A percentile compares a stretch with the other conserved stretches of the same genome.
Evolutionary conservation across 345 rosid genomes (phyloP).

Genomic region (Populus deltoides): DNA sequence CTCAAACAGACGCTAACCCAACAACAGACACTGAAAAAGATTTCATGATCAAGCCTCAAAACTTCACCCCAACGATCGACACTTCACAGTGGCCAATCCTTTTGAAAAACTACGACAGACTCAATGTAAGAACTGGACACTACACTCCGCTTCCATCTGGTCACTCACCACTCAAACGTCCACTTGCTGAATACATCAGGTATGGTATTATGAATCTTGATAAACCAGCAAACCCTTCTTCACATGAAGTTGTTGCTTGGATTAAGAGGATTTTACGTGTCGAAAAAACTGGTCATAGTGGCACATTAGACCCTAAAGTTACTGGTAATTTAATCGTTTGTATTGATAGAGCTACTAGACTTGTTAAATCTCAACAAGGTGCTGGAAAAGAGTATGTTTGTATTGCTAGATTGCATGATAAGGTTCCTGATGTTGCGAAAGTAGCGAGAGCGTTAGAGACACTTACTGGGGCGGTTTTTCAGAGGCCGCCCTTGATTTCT

Average conservation of each 20-base stretch:
- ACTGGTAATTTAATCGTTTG: conserved; percentile 93
- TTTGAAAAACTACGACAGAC: conserved; percentile 84
- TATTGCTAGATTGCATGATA: conserved; percentile 82
- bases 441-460: conserved; percentile 87
- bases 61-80: conserved; percentile 69
- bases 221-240: conserved; percentile 93
- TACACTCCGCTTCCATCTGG: conserved; percentile 89
- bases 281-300: conserved; percentile 96
- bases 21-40: conserved; percentile 57
- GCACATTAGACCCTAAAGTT: conserved; percentile 93
- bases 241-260: conserved; percentile 99
- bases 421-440: conserved; percentile 75
- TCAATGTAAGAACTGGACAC: conserved; percentile 94
- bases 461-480: conserved; percentile 90
- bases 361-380: conserved; percentile 95
- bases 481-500: conserved; percentile 84
- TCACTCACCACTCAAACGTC: conserved; percentile 86
- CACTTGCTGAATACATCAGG: conserved; percentile 71
- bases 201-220: conserved; percentile 88
- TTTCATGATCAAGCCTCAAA: conserved; percentile 84
- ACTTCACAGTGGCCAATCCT: conserved; percentile 93
- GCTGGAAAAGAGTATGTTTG: conserved; percentile 98
- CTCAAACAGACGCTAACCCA: conserved; percentile 58
- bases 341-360: conserved; percentile 87
- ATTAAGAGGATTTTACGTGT: conserved; percentile 83